These are phyloP conservation scores for Alloteropsis semialata DNA, from an alignment of 176 grass and related monocot species.

Conservation along the genomic window DNA sequence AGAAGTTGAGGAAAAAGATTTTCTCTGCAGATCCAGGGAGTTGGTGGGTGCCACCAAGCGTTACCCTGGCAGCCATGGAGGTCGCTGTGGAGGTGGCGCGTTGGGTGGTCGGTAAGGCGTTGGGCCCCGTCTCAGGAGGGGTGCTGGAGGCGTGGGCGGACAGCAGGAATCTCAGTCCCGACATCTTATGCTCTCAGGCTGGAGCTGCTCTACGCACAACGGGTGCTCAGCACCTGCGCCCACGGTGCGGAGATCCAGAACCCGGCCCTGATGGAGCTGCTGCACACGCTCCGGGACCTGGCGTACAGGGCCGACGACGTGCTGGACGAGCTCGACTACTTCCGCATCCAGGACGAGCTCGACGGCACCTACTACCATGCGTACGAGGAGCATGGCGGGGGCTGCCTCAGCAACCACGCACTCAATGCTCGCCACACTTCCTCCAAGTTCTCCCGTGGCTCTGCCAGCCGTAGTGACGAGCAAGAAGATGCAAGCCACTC, in stretches of 20 bases:
- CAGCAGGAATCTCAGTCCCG: not conserved
- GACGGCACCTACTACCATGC: not conserved
- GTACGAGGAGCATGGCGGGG: not conserved
- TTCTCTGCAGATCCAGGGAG: too few species aligned
- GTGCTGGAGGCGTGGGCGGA: constrained; percentile 28
- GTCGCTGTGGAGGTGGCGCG: not conserved
- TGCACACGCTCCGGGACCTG: not conserved
- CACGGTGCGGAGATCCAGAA: not conserved
- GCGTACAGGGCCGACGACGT: not conserved
- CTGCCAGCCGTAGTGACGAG: too few species aligned
- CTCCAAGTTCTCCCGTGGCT: not conserved
- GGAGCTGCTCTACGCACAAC: not conserved
- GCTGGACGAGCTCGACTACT: constrained; percentile 13
- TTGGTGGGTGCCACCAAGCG: too few species aligned
- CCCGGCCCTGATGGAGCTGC: not conserved
- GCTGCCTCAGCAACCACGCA: not conserved
- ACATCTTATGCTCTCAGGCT: constrained; percentile 5
- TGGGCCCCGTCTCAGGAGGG: not conserved
- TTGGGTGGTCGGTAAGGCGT: constrained; percentile 16
- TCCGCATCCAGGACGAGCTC: constrained; percentile 21
- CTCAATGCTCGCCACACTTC: not conserved
- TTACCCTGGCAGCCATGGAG: not conserved
- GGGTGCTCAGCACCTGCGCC: not conserved
- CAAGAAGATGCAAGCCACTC: too few species aligned
- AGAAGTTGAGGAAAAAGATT: too few species aligned